Conservation (phyloP, 805 yeast genomes). For the Myxozyma geophila region DNA sequence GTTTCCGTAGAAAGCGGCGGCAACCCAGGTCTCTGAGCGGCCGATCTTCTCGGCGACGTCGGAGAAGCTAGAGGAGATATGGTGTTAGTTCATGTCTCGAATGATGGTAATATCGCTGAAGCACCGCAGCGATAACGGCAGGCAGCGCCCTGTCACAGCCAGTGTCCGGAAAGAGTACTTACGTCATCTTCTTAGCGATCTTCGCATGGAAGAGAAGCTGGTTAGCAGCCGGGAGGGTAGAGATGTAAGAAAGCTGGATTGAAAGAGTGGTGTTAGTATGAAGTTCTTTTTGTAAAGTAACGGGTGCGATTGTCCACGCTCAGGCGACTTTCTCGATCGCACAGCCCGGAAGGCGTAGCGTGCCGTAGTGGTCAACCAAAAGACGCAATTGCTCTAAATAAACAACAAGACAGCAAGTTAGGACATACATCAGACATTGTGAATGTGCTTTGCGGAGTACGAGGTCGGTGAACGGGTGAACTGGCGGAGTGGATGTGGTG, state of each 20-base stretch:
- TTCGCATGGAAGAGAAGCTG: constrained; percentile 38
- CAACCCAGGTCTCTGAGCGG: constrained; percentile 37
- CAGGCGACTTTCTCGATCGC: too few relatives aligned
- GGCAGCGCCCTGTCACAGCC: neutral
- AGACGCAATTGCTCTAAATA: neutral
- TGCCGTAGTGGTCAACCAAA: neutral
- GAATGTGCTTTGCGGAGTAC: neutral
- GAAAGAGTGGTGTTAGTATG: neutral
- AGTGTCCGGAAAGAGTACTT: neutral
- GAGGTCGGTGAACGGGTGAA: neutral
- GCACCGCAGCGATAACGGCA: too few relatives aligned
- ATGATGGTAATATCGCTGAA: neutral
- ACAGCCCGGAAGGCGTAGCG: neutral
- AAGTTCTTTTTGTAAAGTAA: too few relatives aligned
- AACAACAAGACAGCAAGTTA: neutral
- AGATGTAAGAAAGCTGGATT: constrained; percentile 30
- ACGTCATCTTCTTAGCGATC: constrained; percentile 35
- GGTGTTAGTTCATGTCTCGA: neutral
- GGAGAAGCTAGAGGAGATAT: constrained; percentile 26
- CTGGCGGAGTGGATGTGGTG: neutral
- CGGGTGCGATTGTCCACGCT: neutral
- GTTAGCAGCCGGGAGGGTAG: constrained; percentile 34
- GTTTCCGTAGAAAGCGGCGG: constrained; percentile 38
- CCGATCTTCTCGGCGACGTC: constrained; percentile 35
- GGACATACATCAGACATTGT: constrained; percentile 32